phyloP scores from a whole-genome alignment of 768 basidiomycete genomes.

The Mycena vulgaris region DNA sequence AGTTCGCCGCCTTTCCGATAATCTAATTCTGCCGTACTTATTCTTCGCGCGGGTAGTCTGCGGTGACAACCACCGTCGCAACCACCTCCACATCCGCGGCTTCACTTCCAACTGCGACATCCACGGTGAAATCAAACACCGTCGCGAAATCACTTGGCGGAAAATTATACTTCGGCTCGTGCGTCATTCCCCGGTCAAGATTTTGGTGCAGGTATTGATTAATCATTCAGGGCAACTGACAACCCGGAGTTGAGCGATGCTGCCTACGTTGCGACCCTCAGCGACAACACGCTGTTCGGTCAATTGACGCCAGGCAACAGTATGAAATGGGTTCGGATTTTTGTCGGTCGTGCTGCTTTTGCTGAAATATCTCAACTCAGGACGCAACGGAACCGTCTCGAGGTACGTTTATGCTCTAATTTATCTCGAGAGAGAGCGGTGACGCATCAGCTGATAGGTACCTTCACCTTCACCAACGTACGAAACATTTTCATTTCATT shows the following conservation, averaged over 20 bases:
- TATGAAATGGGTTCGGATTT: constrained; percentile 67
- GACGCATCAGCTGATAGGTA: background rate
- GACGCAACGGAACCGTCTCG: constrained; percentile 67
- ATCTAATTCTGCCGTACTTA: background rate
- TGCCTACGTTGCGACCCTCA: constrained; percentile 55
- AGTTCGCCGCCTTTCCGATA: background rate
- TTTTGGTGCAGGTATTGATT: background rate
- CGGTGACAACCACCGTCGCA: constrained; percentile 1
- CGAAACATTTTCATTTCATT: background rate
- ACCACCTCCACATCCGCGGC: constrained; percentile 27
- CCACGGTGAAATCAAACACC: constrained; percentile 49
- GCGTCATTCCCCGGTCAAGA: background rate
- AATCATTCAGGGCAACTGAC: constrained; percentile 54
- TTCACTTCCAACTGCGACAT: constrained; percentile 41
- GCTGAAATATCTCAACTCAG: constrained; percentile 44
- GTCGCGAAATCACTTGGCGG: constrained; percentile 54
- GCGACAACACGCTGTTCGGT: constrained; percentile 55
- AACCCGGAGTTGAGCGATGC: constrained; percentile 60
- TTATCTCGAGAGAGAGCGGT: background rate
- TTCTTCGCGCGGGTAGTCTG: background rate
- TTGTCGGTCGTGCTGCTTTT: background rate
- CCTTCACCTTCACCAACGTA: constrained; percentile 60
- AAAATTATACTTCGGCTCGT: constrained; percentile 63
- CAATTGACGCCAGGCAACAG: constrained; percentile 62
- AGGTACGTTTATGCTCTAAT: constrained; percentile 52